Percentiles rank a stretch among this genome's conserved stretches.
Conservation (phyloP, 139 green algal genomes). For the Gonium pectorale region DNA sequence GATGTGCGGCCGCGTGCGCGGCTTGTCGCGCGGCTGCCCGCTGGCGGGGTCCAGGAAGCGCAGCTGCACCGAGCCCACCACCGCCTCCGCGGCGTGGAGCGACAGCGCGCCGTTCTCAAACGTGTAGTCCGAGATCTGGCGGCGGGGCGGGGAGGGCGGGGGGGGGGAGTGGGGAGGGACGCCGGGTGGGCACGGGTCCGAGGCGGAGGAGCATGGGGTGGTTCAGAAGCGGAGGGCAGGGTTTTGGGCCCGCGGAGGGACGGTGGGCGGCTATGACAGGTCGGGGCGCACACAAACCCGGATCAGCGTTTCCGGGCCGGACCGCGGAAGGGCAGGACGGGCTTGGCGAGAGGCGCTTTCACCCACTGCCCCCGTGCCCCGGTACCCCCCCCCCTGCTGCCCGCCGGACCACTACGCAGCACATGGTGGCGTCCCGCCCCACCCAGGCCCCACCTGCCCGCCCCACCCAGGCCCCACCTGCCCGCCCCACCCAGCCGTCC, state of each 20-base stretch:
- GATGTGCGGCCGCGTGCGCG: slow-evolving; percentile 82
- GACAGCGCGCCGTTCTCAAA: slow-evolving; percentile 53
- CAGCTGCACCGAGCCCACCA: slow-evolving; percentile 80
- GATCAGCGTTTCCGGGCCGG: no score
- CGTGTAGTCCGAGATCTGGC: slow-evolving; percentile 59
- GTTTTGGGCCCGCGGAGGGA: no score
- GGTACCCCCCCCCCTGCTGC: no score
- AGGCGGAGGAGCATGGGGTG: not conserved
- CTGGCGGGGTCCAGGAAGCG: slow-evolving; percentile 84
- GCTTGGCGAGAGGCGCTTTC: no score
- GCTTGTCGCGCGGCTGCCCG: slow-evolving; percentile 62
- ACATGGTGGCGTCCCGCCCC: no score
- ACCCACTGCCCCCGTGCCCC: no score
- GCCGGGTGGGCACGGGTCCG: not conserved
- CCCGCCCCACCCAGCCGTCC: not conserved
- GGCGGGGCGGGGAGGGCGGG: not conserved
- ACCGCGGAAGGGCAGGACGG: no score
- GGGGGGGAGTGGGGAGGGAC: not conserved
- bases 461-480: not conserved
- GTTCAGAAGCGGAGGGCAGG: no score
- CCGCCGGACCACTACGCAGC: no score
- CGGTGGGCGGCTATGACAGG: no score
- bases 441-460: not conserved
- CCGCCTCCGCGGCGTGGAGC: slow-evolving; percentile 78
- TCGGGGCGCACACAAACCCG: no score